phyloP scores from a whole-genome alignment of 139 green algal species.

The Edaphochlamys debaryana region DNA sequence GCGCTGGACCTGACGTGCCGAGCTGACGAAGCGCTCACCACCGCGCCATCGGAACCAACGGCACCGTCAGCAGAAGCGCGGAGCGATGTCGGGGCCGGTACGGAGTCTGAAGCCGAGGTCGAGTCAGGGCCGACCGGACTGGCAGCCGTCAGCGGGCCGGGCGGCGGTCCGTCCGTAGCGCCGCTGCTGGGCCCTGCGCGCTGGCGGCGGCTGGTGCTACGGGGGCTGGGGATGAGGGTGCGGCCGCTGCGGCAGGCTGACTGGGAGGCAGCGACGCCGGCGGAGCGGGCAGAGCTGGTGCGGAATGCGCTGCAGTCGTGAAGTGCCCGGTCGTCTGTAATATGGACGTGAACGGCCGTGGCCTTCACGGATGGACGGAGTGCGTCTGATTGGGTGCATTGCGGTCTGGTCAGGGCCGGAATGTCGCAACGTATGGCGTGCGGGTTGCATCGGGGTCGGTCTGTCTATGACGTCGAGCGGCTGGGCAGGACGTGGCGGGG shows the following conservation, averaged over 20 bases:
- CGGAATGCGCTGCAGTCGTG: no score
- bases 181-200: slow-evolving; percentile 28
- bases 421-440: no score
- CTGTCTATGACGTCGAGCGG: no score
- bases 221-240: slow-evolving; percentile 22
- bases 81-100: not conserved
- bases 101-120: not conserved
- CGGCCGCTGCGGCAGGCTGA: not conserved
- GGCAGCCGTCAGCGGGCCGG: not conserved
- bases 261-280: slow-evolving; percentile 6
- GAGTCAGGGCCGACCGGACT: not conserved
- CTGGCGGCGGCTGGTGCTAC: slow-evolving; percentile 23
- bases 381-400: no score
- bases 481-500: no score
- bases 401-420: no score
- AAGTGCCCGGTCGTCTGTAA: no score
- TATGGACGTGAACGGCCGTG: no score
- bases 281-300: no score
- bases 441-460: no score
- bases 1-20: not conserved
- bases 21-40: not conserved
- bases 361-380: no score
- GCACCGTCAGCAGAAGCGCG: not conserved
- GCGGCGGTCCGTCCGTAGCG: not conserved
- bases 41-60: not conserved